Evolutionary conservation across 2,329 filamentous ascomycete species (phyloP).

Genomic region (Ophiostoma australiae): DNA sequence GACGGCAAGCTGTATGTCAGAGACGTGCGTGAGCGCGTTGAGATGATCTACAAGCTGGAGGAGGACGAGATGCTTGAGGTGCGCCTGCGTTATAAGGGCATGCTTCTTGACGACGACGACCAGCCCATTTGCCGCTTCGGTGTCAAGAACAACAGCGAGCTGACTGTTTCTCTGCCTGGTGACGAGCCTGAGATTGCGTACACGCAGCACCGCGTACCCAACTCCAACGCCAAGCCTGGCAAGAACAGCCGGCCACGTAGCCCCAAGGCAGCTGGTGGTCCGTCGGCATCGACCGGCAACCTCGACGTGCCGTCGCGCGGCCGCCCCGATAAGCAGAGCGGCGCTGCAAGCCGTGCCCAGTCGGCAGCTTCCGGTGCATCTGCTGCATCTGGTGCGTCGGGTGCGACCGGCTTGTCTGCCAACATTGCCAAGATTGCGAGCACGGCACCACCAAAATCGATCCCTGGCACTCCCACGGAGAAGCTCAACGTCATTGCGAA

Average conservation of each 20-base stretch:
- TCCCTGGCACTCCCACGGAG: slow-evolving; percentile 45
- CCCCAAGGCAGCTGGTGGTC: slow-evolving; percentile 21
- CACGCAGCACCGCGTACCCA: neutral
- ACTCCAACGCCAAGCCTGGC: slow-evolving; percentile 29
- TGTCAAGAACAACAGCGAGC: slow-evolving; percentile 58
- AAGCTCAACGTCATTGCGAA: slow-evolving; percentile 62
- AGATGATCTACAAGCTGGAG: slow-evolving; percentile 59
- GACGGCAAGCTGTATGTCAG: slow-evolving; percentile 64
- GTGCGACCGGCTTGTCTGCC: slow-evolving; percentile 31
- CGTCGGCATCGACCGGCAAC: slow-evolving; percentile 33
- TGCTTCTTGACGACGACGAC: slow-evolving; percentile 60
- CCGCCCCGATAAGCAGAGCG: slow-evolving; percentile 34
- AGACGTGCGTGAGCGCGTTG: slow-evolving; percentile 63
- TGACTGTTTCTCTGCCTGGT: slow-evolving; percentile 55
- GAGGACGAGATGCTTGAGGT: slow-evolving; percentile 49
- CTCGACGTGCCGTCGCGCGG: slow-evolving; percentile 34
- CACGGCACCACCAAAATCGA: slow-evolving; percentile 33
- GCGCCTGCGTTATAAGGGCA: slow-evolving; percentile 70
- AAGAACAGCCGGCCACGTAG: slow-evolving; percentile 26
- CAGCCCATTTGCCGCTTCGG: slow-evolving; percentile 54
- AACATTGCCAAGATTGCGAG: slow-evolving; percentile 26
- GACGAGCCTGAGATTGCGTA: slow-evolving; percentile 31
- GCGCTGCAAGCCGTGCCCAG: slow-evolving; percentile 37
- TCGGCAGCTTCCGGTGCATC: slow-evolving; percentile 32
- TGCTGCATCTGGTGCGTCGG: slow-evolving; percentile 23